These are phyloP conservation scores for Botrytis paeoniae DNA, from an alignment of 2,329 filamentous ascomycete genomes.

Conservation along the genomic window DNA sequence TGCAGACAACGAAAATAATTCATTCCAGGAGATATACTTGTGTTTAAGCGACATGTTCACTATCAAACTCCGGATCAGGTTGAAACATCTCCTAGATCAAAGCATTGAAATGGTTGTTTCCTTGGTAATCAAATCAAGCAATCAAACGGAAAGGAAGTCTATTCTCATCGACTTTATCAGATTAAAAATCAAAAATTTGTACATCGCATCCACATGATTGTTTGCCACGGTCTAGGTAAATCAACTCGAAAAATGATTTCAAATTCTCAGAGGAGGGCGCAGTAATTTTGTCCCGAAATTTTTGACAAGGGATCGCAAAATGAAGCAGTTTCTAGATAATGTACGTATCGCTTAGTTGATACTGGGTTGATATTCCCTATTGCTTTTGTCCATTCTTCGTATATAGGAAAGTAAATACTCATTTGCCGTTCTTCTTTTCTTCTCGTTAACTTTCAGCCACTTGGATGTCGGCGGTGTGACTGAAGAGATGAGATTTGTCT, in stretches of 20 bases:
- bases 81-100: not conserved
- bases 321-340: not conserved
- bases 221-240: not conserved
- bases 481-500: not conserved
- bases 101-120: not conserved
- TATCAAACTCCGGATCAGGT: not conserved
- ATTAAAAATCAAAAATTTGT: not conserved
- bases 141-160: too few relatives aligned
- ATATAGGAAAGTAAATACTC: not conserved
- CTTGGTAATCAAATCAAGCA: too few relatives aligned
- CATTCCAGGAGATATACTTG: not conserved
- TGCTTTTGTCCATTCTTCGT: not conserved
- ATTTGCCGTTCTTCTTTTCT: not conserved
- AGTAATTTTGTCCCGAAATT: not conserved
- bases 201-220: not conserved
- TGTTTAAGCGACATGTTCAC: not conserved
- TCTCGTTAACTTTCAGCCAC: not conserved
- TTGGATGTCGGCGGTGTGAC: not conserved
- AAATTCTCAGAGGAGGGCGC: not conserved
- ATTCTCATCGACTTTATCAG: not conserved
- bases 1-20: not conserved
- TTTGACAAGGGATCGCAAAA: not conserved
- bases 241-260: not conserved
- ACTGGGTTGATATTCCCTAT: not conserved
- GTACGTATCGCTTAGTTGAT: not conserved